These are phyloP conservation scores for Gloeopeniophorella convolvens DNA, from an alignment of 768 basidiomycete genomes.

Conservation along the genomic window DNA sequence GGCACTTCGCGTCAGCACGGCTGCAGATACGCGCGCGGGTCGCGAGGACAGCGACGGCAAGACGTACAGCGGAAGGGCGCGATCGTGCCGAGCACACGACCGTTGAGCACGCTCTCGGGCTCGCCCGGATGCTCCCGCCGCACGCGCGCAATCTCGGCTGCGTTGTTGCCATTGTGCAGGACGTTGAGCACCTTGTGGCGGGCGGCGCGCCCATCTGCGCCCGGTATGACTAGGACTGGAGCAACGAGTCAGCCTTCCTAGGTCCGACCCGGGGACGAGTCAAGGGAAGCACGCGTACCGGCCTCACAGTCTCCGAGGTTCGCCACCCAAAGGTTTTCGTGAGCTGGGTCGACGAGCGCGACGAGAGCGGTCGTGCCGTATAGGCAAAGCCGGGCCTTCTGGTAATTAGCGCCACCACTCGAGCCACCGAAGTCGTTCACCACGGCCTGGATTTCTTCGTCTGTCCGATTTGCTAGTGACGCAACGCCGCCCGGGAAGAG, in stretches of 20 bases:
- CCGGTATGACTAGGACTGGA: conserved; percentile 37
- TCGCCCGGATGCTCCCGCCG: conserved; percentile 61
- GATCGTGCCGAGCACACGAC: conserved; percentile 69
- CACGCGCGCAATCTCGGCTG: conserved; percentile 59
- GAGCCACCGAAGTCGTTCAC: conserved; percentile 60
- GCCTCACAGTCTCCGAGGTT: conserved; percentile 81
- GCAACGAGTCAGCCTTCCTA: background rate
- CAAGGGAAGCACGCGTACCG: conserved; percentile 36
- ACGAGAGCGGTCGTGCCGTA: conserved; percentile 79
- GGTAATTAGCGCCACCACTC: conserved; percentile 47
- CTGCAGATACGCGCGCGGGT: background rate
- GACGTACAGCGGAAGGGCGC: conserved; percentile 71
- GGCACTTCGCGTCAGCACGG: too few relatives aligned
- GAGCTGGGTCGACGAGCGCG: conserved; percentile 63
- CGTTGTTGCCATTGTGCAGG: conserved; percentile 66
- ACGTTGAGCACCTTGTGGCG: conserved; percentile 52
- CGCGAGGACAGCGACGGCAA: background rate
- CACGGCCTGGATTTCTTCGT: conserved; percentile 49
- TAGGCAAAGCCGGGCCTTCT: conserved; percentile 67
- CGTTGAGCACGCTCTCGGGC: conserved; percentile 57
- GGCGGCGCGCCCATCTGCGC: conserved; percentile 42
- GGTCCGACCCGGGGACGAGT: background rate
- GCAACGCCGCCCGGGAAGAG: conserved; percentile 50
- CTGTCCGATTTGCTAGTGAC: conserved; percentile 36
- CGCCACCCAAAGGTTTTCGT: conserved; percentile 71